Evolutionary conservation across 2,329 filamentous ascomycete species (phyloP).

Genomic region (Penicillium concentricum): DNA sequence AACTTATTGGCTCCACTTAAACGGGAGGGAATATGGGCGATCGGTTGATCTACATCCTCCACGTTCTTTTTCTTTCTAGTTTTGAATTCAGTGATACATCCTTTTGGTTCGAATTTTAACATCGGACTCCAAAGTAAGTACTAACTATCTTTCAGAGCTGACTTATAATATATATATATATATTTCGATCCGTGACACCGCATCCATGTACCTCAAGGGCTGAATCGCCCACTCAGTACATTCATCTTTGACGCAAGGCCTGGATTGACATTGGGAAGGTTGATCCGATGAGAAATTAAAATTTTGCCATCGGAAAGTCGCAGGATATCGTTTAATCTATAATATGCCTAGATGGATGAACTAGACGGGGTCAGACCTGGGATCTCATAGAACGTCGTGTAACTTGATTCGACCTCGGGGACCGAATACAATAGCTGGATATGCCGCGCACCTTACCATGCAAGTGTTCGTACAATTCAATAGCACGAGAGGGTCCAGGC

Average conservation of each 20-base stretch:
- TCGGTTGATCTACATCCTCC: constrained; percentile 4
- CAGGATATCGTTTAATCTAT: background rate
- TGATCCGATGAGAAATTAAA: background rate
- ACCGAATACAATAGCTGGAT: background rate
- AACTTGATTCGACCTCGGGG: constrained; percentile 12
- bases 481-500: background rate
- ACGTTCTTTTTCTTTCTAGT: background rate
- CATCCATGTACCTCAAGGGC: constrained; percentile 6
- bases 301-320: background rate
- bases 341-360: background rate
- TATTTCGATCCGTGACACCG: constrained; percentile 1
- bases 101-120: constrained; percentile 14
- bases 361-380: background rate
- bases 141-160: background rate
- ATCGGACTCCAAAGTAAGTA: background rate
- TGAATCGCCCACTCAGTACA: background rate
- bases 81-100: background rate
- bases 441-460: background rate
- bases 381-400: constrained; percentile 5
- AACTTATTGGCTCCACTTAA: constrained; percentile 4
- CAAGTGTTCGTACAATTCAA: constrained; percentile 7
- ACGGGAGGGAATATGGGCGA: background rate
- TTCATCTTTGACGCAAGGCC: background rate
- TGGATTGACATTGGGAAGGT: background rate
- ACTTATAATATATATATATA: background rate